A percentile compares a stretch with the other conserved stretches of the same genome.
phyloP scores from a whole-genome alignment of 208 protist species.

The Leishmania tropica region DNA sequence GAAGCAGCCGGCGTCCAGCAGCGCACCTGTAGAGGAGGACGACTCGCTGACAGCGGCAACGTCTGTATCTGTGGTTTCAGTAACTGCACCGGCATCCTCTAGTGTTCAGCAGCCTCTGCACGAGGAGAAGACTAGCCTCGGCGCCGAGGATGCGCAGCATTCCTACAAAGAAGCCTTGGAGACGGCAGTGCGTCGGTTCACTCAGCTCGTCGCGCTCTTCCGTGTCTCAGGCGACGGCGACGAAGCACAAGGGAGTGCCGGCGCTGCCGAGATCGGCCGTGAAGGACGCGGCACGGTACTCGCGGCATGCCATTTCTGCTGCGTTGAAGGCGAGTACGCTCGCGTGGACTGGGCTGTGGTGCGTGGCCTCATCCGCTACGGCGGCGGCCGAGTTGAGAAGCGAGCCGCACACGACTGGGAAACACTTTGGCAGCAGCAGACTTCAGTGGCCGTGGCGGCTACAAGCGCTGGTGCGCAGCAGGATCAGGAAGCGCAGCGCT shows the following conservation, averaged over 20 bases:
- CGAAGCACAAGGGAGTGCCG: not conserved
- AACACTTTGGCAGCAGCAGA: constrained; percentile 18
- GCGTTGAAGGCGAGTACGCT: constrained; percentile 70
- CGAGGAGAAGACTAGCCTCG: not conserved
- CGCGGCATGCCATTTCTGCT: constrained; percentile 46
- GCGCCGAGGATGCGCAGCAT: not conserved
- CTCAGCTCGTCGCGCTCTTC: constrained; percentile 26
- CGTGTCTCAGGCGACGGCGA: not conserved
- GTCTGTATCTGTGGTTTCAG: not conserved
- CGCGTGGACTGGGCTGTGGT: constrained; percentile 64
- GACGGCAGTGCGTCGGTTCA: constrained; percentile 24
- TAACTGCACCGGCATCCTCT: not conserved
- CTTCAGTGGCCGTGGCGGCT: not conserved
- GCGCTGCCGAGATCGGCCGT: not conserved
- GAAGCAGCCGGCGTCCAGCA: not conserved
- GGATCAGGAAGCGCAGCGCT: not conserved
- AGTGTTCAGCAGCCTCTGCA: not conserved
- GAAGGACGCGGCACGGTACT: not conserved
- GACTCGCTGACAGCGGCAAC: not conserved
- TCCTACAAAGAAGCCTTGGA: constrained; percentile 14
- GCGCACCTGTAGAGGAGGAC: not conserved
- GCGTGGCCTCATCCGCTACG: constrained; percentile 71
- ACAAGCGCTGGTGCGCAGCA: not conserved
- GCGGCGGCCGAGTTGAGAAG: constrained; percentile 63
- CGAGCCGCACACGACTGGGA: constrained; percentile 49